Base-by-base conservation (phyloP, 305 asterid genomes). In the Ilex paraguariensis region DNA sequence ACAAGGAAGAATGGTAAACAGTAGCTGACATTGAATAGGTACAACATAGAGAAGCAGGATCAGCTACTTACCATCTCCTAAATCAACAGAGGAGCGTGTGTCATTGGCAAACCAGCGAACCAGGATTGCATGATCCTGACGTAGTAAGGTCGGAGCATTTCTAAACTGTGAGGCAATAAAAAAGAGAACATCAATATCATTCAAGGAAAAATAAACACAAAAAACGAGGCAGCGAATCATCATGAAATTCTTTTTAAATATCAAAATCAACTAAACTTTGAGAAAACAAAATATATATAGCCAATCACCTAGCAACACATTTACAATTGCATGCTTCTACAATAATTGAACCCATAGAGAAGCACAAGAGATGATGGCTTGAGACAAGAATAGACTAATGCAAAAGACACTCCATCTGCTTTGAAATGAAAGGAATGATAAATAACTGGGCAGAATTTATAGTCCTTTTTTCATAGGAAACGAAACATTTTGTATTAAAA, bases 61-160 rank as follows among this genome's bases (percentile, higher is more conserved):
- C 56, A 64, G 52, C 40, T 57, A 68, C 79, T 69, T 70, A 85
- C 98, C 86, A 70, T 88, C 83, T 64, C 77, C 65, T 71, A 77
- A 81, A 64, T 70, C 76, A 63, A 69, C 62, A 16, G 79, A 75
- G 62, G 80, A 67, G 70, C 88, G 75, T 17, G 78, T 74, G 69
- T 84, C 84, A 62, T 55, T 77, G 28, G 82, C 63, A 77, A 84
- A 80, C 74, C 83, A 82, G 72, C 86, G 89, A 53, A 64, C 59
- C 33, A 72, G 63, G 51, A 70, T 59, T 33, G 77, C 80, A 51
- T 76, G 81, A 64, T 87, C 90, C 64, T 69, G 72, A 62, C 79
- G 84, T 66, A 84, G 62, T 70, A 79, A 64, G 57, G 68, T 80
- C 21, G 81, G 77, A 63, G 84, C 65, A 72, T 61, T 80, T 48